Conservation (phyloP, 768 basidiomycete genomes). For the Lenzites betulinus region DNA sequence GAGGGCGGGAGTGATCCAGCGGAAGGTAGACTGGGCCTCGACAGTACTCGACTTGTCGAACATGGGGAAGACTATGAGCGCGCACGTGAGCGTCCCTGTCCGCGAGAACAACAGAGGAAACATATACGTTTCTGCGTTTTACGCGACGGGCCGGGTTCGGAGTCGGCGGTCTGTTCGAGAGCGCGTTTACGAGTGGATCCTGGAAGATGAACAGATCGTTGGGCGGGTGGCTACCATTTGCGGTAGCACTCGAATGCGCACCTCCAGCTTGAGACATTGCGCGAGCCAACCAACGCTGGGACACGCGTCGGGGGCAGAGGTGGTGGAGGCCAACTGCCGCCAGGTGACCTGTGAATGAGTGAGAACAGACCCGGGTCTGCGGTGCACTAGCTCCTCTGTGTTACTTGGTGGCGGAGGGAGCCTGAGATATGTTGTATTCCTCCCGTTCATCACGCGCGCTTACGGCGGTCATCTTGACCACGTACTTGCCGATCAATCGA, state of each 20-base stretch:
- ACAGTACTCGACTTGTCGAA: slow-evolving; percentile 26
- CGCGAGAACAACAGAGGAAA: not conserved
- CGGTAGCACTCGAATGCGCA: not conserved
- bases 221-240: not conserved
- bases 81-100: not conserved
- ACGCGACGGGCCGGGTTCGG: not conserved
- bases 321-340: too few species aligned
- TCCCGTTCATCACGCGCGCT: too few species aligned
- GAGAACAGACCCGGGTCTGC: too few species aligned
- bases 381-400: too few species aligned
- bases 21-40: slow-evolving; percentile 25
- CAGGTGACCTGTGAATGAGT: too few species aligned
- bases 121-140: slow-evolving; percentile 26
- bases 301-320: not conserved
- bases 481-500: too few species aligned
- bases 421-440: too few species aligned
- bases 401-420: too few species aligned
- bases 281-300: not conserved
- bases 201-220: slow-evolving; percentile 1
- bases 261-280: slow-evolving; percentile 2
- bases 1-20: slow-evolving; percentile 35
- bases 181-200: slow-evolving; percentile 6
- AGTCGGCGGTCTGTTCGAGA: not conserved
- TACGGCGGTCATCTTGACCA: too few species aligned
- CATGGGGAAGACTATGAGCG: slow-evolving; percentile 30